A percentile compares a stretch with the other conserved stretches of the same genome.
These are phyloP conservation scores for Ascochyta clinopodiicola DNA, from an alignment of 2,329 filamentous ascomycete species.

Conservation along the genomic window DNA sequence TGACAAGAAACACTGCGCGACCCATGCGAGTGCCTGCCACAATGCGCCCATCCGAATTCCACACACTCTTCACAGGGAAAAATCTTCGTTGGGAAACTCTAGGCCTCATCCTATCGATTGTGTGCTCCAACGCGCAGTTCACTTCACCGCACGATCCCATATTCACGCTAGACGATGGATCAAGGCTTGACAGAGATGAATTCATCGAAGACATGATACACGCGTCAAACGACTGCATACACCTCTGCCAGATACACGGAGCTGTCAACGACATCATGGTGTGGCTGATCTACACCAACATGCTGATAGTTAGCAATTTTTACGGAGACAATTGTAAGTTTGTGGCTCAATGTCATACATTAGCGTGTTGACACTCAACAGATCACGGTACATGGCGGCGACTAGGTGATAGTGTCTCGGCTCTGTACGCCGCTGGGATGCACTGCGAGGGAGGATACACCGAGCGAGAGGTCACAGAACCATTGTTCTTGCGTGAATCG, in stretches of 20 bases:
- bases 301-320: conserved; percentile 41
- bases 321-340: conserved; percentile 46
- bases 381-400: conserved; percentile 47
- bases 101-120: conserved; percentile 37
- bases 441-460: conserved; percentile 42
- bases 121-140: conserved; percentile 40
- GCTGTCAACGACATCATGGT: conserved; percentile 48
- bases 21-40: conserved; percentile 41
- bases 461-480: conserved; percentile 27
- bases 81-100: conserved; percentile 46
- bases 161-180: conserved; percentile 42
- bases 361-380: conserved; percentile 18
- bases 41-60: conserved; percentile 42
- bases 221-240: conserved; percentile 45
- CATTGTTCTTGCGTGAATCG: conserved; percentile 42
- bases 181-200: conserved; percentile 36
- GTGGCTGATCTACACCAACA: conserved; percentile 41
- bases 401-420: conserved; percentile 37
- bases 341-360: background rate
- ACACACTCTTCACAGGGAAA: conserved; percentile 42
- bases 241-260: conserved; percentile 43
- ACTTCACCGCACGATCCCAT: conserved; percentile 39
- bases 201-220: conserved; percentile 46
- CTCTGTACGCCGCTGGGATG: conserved; percentile 42
- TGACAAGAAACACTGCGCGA: conserved; percentile 41